These are phyloP conservation scores for Thermomyces lanuginosus DNA, from an alignment of 2,329 filamentous ascomycete genomes.

Conservation along the genomic window DNA sequence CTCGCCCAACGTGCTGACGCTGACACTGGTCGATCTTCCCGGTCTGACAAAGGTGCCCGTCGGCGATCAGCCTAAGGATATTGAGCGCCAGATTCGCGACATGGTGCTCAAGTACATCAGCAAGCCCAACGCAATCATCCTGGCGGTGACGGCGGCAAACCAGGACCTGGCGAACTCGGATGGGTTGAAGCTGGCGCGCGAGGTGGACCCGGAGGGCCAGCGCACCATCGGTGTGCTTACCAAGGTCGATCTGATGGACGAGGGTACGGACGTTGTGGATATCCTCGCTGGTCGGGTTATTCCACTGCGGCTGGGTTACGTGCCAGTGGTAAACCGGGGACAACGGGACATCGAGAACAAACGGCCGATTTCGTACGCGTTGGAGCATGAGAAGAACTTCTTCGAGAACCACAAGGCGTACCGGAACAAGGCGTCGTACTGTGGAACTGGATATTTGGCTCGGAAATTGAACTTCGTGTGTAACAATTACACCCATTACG, in stretches of 20 bases:
- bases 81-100: slow-evolving; percentile 88
- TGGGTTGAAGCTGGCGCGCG: slow-evolving; percentile 84
- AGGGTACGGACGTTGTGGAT: slow-evolving; percentile 94
- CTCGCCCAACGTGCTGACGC: slow-evolving; percentile 91
- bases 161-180: slow-evolving; percentile 98
- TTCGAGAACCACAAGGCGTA: slow-evolving; percentile 99
- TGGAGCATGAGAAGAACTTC: slow-evolving; percentile 90
- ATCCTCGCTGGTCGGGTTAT: slow-evolving; percentile 97
- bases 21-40: slow-evolving; percentile 91
- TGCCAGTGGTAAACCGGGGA: slow-evolving; percentile 93
- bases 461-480: slow-evolving; percentile 77
- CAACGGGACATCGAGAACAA: slow-evolving; percentile 98
- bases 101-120: slow-evolving; percentile 98
- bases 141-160: slow-evolving; percentile 92
- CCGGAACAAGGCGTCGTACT: slow-evolving; percentile 96
- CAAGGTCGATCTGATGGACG: slow-evolving; percentile 98
- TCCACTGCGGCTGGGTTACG: slow-evolving; percentile 81
- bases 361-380: slow-evolving; percentile 75
- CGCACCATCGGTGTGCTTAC: slow-evolving; percentile 95
- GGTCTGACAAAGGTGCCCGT: slow-evolving; percentile 94
- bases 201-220: slow-evolving; percentile 94
- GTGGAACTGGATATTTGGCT: slow-evolving; percentile 90
- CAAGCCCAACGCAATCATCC: slow-evolving; percentile 94
- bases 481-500: not conserved
- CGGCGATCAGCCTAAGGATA: slow-evolving; percentile 89